Percentiles rank a stretch among this genome's conserved stretches.
Evolutionary conservation across 805 yeast genomes (phyloP).

Genomic region (Myxozyma neglecta): DNA sequence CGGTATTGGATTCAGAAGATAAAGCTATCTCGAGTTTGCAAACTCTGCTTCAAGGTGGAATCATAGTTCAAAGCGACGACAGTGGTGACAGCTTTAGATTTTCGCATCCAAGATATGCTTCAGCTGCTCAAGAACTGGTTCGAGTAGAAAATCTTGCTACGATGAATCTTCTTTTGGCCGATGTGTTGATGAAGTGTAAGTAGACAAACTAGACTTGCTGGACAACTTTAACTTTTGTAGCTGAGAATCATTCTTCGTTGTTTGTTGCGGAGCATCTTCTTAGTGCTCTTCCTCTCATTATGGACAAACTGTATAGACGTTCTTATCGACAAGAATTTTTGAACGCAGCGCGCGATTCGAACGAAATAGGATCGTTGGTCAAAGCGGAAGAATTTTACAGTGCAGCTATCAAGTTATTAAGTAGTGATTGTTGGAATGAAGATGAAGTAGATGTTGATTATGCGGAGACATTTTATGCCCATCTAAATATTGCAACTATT

Average conservation of each 20-base stretch:
- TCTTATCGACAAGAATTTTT: slow-evolving; percentile 22
- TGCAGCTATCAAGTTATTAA: slow-evolving; percentile 19
- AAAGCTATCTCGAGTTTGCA: slow-evolving; percentile 29
- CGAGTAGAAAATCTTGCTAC: slow-evolving; percentile 16
- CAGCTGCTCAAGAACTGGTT: slow-evolving; percentile 18
- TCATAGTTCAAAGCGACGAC: slow-evolving; percentile 5
- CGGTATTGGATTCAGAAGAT: slow-evolving; percentile 23
- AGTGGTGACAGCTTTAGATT: slow-evolving; percentile 16
- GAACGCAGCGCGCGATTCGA: slow-evolving; percentile 14
- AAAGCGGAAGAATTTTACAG: slow-evolving; percentile 17
- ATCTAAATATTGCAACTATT: slow-evolving; percentile 14
- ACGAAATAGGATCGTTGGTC: slow-evolving; percentile 16
- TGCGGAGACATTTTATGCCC: slow-evolving; percentile 20
- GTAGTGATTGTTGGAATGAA: slow-evolving; percentile 19
- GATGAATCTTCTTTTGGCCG: slow-evolving; percentile 28
- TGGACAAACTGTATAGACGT: slow-evolving; percentile 14
- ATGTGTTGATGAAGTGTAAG: slow-evolving; percentile 22
- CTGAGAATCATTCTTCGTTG: slow-evolving; percentile 9
- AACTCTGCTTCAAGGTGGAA: slow-evolving; percentile 23
- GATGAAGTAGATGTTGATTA: slow-evolving; percentile 15
- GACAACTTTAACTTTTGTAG: not conserved
- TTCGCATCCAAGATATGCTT: slow-evolving; percentile 10
- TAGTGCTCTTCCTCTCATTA: slow-evolving; percentile 19
- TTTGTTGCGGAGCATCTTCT: slow-evolving; percentile 24
- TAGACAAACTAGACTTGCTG: not conserved